Conservation (phyloP, 768 basidiomycete species). For the Russula foetens region DNA sequence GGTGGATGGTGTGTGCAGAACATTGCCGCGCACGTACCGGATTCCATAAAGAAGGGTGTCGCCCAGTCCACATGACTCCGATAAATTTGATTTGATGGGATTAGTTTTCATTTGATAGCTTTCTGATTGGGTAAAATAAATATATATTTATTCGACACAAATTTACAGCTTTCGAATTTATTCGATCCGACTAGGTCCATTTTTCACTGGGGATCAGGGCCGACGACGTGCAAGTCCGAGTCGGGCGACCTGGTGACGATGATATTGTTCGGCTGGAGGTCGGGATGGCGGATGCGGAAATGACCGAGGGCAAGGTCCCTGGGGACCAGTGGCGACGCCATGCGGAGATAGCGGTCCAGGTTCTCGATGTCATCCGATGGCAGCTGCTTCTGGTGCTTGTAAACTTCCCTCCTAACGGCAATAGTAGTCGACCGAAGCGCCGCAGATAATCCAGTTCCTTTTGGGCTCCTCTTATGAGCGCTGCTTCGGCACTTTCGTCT, state of each 20-base stretch:
- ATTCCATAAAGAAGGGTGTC: too few species aligned
- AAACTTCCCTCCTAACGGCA: slow-evolving; percentile 41
- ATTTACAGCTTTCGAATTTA: too few species aligned
- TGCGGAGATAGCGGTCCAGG: slow-evolving; percentile 39
- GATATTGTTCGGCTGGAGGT: slow-evolving; percentile 39
- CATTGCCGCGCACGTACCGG: too few species aligned
- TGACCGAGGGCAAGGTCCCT: slow-evolving; percentile 30
- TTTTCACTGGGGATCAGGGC: too few species aligned
- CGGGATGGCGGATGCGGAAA: slow-evolving; percentile 44
- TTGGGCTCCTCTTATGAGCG: slow-evolving; percentile 33
- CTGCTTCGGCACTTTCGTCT: slow-evolving; percentile 39
- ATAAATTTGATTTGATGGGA: too few species aligned
- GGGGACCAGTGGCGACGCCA: slow-evolving; percentile 39
- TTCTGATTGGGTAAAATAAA: too few species aligned
- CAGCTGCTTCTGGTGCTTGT: slow-evolving; percentile 37
- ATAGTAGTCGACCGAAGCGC: slow-evolving; percentile 39
- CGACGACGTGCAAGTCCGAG: slow-evolving; percentile 32
- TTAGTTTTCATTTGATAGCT: too few species aligned
- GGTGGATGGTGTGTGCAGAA: too few species aligned
- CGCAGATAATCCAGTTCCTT: slow-evolving; percentile 44
- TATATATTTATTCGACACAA: too few species aligned
- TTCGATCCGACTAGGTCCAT: too few species aligned
- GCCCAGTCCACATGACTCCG: too few species aligned
- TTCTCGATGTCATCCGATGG: slow-evolving; percentile 42
- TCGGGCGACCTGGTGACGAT: slow-evolving; percentile 39